Evolutionary conservation across 2,329 filamentous ascomycete genomes (phyloP), one percentile per base, ranked within the genome.

Genomic region (Sclerotinia trifoliorum): DNA sequence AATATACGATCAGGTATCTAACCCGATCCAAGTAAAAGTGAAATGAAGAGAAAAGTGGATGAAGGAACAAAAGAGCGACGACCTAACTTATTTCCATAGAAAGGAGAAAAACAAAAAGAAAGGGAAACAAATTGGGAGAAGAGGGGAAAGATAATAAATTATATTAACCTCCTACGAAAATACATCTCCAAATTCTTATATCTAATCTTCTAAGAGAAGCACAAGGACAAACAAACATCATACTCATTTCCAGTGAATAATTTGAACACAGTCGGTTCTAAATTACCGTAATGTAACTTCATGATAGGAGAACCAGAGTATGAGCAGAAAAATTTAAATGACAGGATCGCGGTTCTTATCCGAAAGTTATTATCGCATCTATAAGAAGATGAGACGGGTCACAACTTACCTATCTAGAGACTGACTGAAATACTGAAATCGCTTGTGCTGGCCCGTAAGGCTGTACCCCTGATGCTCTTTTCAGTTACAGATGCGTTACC

Each of bases 1-100:
- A 67, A 52, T 19, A 58, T 44, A 44, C 44, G 54, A 64, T 55
- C 58, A 64, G 58, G 48, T 67, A 56, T 67, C 66, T 44, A 67
- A 64, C 66, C 66, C 49, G 21, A 65, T 44, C 35, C 39, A 24
- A 54, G 32, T 13, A 19, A 54, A 17, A 32, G 32, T 32, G 48
- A 32, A 24, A 62, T 44, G 19, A 52, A 67, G 32, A 13, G 29
- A 67, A 64, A 26, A 35, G n/a, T 52, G 11, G 5, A 21, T 46
- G 49, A 44, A 26, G 29, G 26, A 48, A 17, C 21, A 29, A 26
- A 66, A 51, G 21, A 52, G 7, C 29, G 46, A 62, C 32, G 19
- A 62, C 55, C 60, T 49, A 10, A 62, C 55, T 66, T 49, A 10
- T 5, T 42, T 49, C 52, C 17, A 17, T 65, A 35, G 44, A 58